Evolutionary conservation across 495 filamentous ascomycete species (phyloP).

Genomic region (Neurospora tetrasperma): DNA sequence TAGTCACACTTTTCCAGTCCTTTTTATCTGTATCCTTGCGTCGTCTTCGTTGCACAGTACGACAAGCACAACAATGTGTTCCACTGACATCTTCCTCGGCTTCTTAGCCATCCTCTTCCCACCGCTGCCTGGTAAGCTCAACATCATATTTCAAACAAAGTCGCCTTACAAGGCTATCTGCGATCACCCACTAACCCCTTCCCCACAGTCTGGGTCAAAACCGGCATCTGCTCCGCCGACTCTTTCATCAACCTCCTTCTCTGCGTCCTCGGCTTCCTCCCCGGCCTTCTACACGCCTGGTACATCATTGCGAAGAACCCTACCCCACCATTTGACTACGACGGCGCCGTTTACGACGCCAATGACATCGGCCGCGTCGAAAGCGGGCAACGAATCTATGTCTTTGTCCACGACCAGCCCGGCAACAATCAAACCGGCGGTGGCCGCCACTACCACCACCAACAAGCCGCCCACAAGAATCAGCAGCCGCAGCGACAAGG

Average conservation of each 20-base stretch:
- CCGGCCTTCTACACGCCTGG: constrained; percentile 88
- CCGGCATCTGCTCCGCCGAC: constrained; percentile 87
- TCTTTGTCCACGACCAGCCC: constrained; percentile 44
- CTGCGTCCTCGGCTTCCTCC: constrained; percentile 78
- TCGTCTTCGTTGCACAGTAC: background rate
- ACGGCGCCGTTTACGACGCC: constrained; percentile 10
- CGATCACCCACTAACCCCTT: background rate
- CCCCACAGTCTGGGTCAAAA: constrained; percentile 83
- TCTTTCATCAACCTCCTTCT: constrained; percentile 92
- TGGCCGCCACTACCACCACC: constrained; percentile 8
- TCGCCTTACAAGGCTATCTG: constrained; percentile 2
- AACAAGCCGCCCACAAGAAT: constrained; percentile 12
- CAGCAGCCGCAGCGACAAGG: constrained; percentile 18
- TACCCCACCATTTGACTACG: constrained; percentile 57
- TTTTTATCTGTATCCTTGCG: background rate
- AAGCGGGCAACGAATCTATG: constrained; percentile 41
- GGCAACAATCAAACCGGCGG: background rate
- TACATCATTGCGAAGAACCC: constrained; percentile 94
- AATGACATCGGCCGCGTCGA: background rate
- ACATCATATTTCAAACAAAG: constrained; percentile 1
- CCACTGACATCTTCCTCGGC: constrained; percentile 76
- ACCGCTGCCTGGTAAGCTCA: constrained; percentile 67
- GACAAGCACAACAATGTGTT: constrained; percentile 38
- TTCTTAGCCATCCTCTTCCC: constrained; percentile 88
- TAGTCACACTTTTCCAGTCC: background rate